Percentiles rank a stretch among this genome's conserved stretches.
Evolutionary conservation across 768 basidiomycete species (phyloP).

Genomic region (Atractiella rhizophila): DNA sequence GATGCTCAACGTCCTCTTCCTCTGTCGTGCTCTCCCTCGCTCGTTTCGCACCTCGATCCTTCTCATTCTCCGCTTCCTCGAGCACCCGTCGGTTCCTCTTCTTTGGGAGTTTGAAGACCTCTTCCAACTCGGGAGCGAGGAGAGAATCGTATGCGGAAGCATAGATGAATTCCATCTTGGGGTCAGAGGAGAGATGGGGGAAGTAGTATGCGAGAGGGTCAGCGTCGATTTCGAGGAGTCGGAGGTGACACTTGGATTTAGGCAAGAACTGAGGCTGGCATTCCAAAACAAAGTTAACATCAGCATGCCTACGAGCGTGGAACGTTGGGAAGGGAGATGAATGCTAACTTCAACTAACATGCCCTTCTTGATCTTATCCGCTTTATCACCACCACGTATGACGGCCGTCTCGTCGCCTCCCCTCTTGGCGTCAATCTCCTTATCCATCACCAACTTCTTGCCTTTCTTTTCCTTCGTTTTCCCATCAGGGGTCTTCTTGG

Average conservation of each 20-base stretch:
- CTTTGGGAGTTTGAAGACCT: constrained; percentile 49
- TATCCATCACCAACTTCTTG: too few relatives aligned
- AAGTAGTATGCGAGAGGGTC: constrained; percentile 67
- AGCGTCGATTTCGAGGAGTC: constrained; percentile 56
- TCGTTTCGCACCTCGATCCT: constrained; percentile 16
- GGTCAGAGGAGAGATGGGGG: constrained; percentile 45
- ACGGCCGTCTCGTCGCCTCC: too few relatives aligned
- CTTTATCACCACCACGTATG: too few relatives aligned
- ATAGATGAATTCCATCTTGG: constrained; percentile 42
- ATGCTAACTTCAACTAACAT: too few relatives aligned
- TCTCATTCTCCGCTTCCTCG: constrained; percentile 26
- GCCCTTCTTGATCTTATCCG: too few relatives aligned
- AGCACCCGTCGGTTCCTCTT: constrained; percentile 25
- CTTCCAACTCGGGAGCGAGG: constrained; percentile 49
- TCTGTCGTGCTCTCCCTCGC: constrained; percentile 27
- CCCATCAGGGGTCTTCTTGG: neutral
- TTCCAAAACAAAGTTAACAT: too few relatives aligned
- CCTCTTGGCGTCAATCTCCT: too few relatives aligned
- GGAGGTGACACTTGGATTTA: constrained; percentile 56
- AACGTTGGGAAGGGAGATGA: too few relatives aligned
- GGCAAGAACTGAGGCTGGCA: constrained; percentile 65
- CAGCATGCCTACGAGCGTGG: too few relatives aligned
- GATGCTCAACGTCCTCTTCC: constrained; percentile 44
- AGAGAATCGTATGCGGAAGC: constrained; percentile 73
- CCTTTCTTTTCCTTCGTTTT: too few relatives aligned